phyloP scores from a whole-genome alignment of 306 rosid genomes.

The Albizia julibrissin region DNA sequence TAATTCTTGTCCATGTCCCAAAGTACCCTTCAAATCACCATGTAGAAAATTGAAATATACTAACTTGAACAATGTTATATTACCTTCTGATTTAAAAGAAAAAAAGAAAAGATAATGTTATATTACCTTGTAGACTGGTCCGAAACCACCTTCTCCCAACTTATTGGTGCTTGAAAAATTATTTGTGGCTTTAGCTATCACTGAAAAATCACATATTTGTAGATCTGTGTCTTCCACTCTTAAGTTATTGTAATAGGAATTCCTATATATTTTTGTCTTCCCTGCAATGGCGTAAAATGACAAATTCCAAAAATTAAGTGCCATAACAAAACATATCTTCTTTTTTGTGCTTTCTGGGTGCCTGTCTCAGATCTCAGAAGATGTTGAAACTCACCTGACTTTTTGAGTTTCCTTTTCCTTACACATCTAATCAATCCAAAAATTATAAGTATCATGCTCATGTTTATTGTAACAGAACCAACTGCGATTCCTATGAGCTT shows the following conservation, averaged over 20 bases:
- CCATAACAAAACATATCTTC: background rate
- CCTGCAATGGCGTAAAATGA: conserved; percentile 21
- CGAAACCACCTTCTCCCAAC: conserved; percentile 59
- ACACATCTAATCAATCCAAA: conserved; percentile 16
- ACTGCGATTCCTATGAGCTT: background rate
- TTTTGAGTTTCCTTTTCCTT: conserved; percentile 11
- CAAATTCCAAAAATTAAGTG: background rate
- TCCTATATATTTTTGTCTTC: background rate
- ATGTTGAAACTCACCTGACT: conserved; percentile 23
- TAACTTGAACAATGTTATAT: background rate
- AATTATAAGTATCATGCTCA: background rate
- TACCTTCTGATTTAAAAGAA: conserved; percentile 18
- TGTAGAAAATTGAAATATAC: background rate
- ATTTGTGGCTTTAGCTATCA: conserved; percentile 42
- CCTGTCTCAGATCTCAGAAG: background rate
- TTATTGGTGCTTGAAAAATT: conserved; percentile 38
- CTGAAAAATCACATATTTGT: conserved; percentile 37
- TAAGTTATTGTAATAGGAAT: background rate
- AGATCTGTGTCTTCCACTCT: conserved; percentile 38
- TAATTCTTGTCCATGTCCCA: conserved; percentile 31
- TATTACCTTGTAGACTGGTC: conserved; percentile 52
- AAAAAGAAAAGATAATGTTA: background rate
- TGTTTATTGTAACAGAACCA: background rate
- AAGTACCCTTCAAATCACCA: conserved; percentile 29
- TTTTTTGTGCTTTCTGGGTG: background rate